Evolutionary conservation across 805 yeast species (phyloP).

Genomic region (Starmera dryadoides): DNA sequence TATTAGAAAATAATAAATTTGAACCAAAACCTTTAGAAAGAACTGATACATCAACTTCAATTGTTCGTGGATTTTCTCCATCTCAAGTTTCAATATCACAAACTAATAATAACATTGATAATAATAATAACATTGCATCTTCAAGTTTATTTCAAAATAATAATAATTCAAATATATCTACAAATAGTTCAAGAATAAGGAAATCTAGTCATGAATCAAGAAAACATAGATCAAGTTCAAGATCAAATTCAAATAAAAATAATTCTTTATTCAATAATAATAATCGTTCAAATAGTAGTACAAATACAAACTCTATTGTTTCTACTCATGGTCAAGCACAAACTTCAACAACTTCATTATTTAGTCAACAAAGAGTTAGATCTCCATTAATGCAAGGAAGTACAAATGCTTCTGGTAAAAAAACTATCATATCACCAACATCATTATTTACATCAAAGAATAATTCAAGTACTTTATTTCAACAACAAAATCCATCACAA

Average conservation of each 20-base stretch:
- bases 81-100: constrained; percentile 2
- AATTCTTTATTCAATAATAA: neutral
- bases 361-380: constrained; percentile 7
- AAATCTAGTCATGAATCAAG: neutral
- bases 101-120: neutral
- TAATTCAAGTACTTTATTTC: constrained; percentile 4
- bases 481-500: constrained; percentile 1
- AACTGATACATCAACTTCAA: constrained; percentile 20
- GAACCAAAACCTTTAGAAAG: constrained; percentile 11
- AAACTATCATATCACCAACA: neutral
- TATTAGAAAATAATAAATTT: neutral
- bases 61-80: constrained; percentile 21
- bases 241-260: no score
- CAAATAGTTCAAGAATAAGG: neutral
- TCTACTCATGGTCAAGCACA: neutral
- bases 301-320: neutral
- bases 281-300: neutral
- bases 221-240: neutral
- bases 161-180: neutral
- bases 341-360: neutral
- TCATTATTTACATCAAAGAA: neutral
- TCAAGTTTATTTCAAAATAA: neutral
- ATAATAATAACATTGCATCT: neutral
- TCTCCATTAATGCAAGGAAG: constrained; percentile 19
- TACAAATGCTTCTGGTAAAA: constrained; percentile 2